Percentiles rank a stretch among this genome's conserved stretches.
These are phyloP conservation scores for Aspergillus sp. DNA, from an alignment of 2,329 filamentous ascomycete species.

Conservation along the genomic window DNA sequence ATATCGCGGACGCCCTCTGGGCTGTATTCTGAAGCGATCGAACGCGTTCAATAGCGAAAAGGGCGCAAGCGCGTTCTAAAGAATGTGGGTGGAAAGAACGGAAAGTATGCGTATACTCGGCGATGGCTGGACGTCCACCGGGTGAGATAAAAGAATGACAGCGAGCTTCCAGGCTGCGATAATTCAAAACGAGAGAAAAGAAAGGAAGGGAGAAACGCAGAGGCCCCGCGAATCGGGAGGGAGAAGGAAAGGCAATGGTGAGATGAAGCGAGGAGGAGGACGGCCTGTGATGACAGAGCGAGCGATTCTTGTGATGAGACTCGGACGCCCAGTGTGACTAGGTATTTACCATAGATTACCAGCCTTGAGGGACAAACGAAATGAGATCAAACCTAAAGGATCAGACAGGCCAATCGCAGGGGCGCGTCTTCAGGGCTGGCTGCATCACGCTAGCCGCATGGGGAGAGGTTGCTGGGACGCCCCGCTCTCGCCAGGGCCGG, in stretches of 20 bases:
- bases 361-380: slow-evolving; percentile 17
- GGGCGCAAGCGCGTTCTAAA: slow-evolving; percentile 22
- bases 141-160: slow-evolving; percentile 37
- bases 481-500: not conserved
- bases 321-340: slow-evolving; percentile 2
- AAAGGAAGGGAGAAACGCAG: slow-evolving; percentile 11
- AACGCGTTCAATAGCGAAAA: slow-evolving; percentile 12
- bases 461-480: not conserved
- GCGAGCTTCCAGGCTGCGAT: slow-evolving; percentile 34
- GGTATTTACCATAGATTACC: slow-evolving; percentile 17
- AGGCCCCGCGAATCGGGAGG: slow-evolving; percentile 1
- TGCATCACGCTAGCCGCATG: slow-evolving; percentile 4
- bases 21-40: not conserved
- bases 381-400: slow-evolving; percentile 16
- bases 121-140: slow-evolving; percentile 18
- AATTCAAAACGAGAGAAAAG: slow-evolving; percentile 13
- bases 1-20: not conserved
- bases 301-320: slow-evolving; percentile 3
- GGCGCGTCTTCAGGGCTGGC: not conserved
- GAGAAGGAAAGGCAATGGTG: not conserved
- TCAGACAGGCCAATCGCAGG: slow-evolving; percentile 17
- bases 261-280: not conserved
- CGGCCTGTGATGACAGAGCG: not conserved
- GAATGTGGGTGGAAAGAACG: slow-evolving; percentile 24
- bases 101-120: slow-evolving; percentile 16